Percentiles rank a stretch among this genome's conserved stretches.
phyloP scores from a whole-genome alignment of 805 yeast species.

The Starmerella floricola region DNA sequence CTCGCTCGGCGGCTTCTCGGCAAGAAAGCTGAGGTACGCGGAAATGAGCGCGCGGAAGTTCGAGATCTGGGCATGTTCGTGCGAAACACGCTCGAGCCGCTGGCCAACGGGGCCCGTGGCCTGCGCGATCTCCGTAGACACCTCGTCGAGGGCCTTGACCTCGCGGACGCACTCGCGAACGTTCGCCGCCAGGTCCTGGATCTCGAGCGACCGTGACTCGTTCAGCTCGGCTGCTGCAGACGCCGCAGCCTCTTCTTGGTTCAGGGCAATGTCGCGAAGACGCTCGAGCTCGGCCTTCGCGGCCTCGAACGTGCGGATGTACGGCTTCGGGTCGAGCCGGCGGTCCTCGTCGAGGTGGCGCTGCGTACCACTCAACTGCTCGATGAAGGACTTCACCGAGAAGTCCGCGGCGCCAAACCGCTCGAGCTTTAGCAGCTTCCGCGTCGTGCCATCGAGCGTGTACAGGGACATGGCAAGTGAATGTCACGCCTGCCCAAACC shows the following conservation, averaged over 20 bases:
- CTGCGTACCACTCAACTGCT: conserved; percentile 62
- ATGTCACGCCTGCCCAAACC: too few species aligned
- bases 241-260: conserved; percentile 41
- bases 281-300: conserved; percentile 59
- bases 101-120: conserved; percentile 26
- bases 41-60: conserved; percentile 62
- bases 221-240: conserved; percentile 50
- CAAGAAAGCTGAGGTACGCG: conserved; percentile 64
- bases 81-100: conserved; percentile 34
- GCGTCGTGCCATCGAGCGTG: conserved; percentile 28
- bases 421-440: conserved; percentile 26
- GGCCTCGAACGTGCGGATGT: conserved; percentile 82
- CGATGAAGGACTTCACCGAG: conserved; percentile 68
- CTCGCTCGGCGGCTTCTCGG: conserved; percentile 41
- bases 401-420: conserved; percentile 30
- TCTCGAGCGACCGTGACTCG: conserved; percentile 53
- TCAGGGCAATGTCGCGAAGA: conserved; percentile 44
- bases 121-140: conserved; percentile 25
- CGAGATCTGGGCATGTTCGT: conserved; percentile 58
- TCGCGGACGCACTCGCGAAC: conserved; percentile 32
- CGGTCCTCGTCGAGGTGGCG: conserved; percentile 26
- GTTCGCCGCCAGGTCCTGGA: conserved; percentile 41
- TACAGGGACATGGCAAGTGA: conserved; percentile 24
- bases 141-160: conserved; percentile 29
- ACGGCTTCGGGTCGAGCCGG: conserved; percentile 79